Evolutionary conservation across 768 basidiomycete genomes (phyloP).

Genomic region (Favolaschia claudopus): DNA sequence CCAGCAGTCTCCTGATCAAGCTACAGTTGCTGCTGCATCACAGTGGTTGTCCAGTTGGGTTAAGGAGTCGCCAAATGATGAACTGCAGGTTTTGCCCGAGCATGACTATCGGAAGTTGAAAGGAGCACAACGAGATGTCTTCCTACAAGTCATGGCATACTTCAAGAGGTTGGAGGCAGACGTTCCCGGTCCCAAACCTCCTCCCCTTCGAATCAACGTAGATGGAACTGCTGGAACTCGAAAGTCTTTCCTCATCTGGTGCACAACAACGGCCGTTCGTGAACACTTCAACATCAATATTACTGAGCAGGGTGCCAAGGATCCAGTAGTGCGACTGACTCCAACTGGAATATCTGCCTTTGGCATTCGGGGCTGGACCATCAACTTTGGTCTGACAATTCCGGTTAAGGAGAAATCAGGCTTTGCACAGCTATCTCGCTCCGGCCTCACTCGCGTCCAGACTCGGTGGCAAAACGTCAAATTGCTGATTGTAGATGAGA

Average conservation of each 20-base stretch:
- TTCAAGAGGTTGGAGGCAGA: slow-evolving; percentile 12
- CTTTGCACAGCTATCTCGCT: slow-evolving; percentile 5
- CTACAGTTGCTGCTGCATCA: slow-evolving; percentile 12
- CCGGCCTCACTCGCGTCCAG: slow-evolving; percentile 19
- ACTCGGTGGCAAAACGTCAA: slow-evolving; percentile 25
- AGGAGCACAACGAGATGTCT: slow-evolving; percentile 17
- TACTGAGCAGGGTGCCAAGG: slow-evolving; percentile 16
- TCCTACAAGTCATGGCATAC: slow-evolving; percentile 25
- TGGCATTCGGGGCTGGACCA: slow-evolving; percentile 33
- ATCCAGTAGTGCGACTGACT: slow-evolving; percentile 29
- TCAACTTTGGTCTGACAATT: slow-evolving; percentile 26
- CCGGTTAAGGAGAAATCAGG: slow-evolving; percentile 16
- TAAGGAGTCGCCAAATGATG: slow-evolving; percentile 32
- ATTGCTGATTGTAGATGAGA: slow-evolving; percentile 35
- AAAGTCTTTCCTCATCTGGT: slow-evolving; percentile 36
- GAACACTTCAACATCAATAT: slow-evolving; percentile 13
- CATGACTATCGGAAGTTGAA: slow-evolving; percentile 11
- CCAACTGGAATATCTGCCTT: slow-evolving; percentile 36
- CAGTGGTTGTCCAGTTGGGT: slow-evolving; percentile 27
- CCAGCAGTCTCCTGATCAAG: slow-evolving; percentile 16
- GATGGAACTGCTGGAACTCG: slow-evolving; percentile 39
- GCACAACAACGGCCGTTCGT: slow-evolving; percentile 29
- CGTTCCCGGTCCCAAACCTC: not conserved
- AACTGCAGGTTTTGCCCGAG: slow-evolving; percentile 28
- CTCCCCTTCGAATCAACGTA: slow-evolving; percentile 29